These are phyloP conservation scores for Microsporum canis DNA, from an alignment of 2,329 filamentous ascomycete genomes.

Conservation along the genomic window DNA sequence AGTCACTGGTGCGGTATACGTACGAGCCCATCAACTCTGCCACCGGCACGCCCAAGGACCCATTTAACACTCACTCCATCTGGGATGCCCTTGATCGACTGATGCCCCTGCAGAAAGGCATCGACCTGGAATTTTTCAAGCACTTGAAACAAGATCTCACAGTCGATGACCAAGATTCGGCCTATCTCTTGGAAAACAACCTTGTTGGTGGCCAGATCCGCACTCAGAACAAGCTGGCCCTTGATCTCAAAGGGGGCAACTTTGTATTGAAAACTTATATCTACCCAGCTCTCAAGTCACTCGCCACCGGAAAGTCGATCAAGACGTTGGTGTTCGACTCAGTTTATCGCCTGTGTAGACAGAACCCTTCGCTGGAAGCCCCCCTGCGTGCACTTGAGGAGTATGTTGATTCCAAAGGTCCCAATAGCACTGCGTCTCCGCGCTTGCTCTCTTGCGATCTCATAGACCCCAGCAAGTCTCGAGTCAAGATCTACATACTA, in stretches of 20 bases:
- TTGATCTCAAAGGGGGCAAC: conserved; percentile 13
- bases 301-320: conserved; percentile 7
- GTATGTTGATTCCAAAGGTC: conserved; percentile 1
- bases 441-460: conserved; percentile 16
- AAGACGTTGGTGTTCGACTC: conserved; percentile 6
- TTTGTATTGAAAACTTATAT: conserved; percentile 16
- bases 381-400: background rate
- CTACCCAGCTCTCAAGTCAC: conserved; percentile 14
- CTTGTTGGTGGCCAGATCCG: conserved; percentile 9
- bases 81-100: conserved; percentile 4
- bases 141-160: background rate
- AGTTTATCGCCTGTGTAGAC: conserved; percentile 1
- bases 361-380: conserved; percentile 2
- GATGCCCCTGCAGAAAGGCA: background rate
- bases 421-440: background rate
- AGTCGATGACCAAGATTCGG: conserved; percentile 7
- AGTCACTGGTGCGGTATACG: conserved; percentile 9
- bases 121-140: conserved; percentile 8
- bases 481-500: conserved; percentile 17
- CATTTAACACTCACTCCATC: conserved; percentile 6
- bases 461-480: conserved; percentile 10
- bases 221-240: conserved; percentile 14
- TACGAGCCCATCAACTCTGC: conserved; percentile 6
- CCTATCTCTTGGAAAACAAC: background rate
- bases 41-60: conserved; percentile 8